Base-by-base conservation (phyloP, 805 yeast genomes). In the Komagataella populi region DNA sequence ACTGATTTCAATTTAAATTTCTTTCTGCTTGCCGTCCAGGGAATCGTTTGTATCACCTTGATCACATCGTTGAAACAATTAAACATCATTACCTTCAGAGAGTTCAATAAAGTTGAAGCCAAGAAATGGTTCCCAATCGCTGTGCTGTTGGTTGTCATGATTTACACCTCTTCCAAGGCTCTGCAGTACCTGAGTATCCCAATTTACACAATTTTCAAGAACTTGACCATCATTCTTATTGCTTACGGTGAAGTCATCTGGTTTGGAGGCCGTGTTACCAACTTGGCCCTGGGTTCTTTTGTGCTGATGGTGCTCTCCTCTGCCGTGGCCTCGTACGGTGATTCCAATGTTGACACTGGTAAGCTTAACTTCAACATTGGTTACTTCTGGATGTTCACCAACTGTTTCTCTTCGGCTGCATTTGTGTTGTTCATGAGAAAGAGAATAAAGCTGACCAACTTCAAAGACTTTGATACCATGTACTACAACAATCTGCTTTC, bases 231-330 rank as follows among this genome's bases (percentile, higher is more conserved):
- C 64, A 91, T 93, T 58, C 73, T 93, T 64, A 93, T 93, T 67
- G 98, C 99, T 43, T 93, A 93, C 67, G 98, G 98, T 73, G 99
- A 93, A 72, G 97, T 91, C 43, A 60, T 93, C 55, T 91, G 96
- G 95, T 93, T 91, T 62, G 96, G 96, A 55, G 97, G 97, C 57
- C 70, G 74, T 55, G 96, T 91, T 60, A 82, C 96, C 51, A 68
- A 90, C 44, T 83, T 90, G 93, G 89, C 95, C 48, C 73, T 93
- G 57, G 83, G 88, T 46, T 85, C 98, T 1, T 93, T 93, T 68
- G 63, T 81, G 51, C 76, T 93, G 66, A 93, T 93, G 95, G 96
- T 93, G 51, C 73, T 93, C 53, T 90, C 98, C 8, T 88, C 96
- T n/a, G 81, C 93, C 45, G 86, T 93, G 60, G 99, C 99, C 48